A percentile compares a stretch with the other conserved stretches of the same genome.
Evolutionary conservation across 768 basidiomycete genomes (phyloP).

Genomic region (Lactifluus pinguis): DNA sequence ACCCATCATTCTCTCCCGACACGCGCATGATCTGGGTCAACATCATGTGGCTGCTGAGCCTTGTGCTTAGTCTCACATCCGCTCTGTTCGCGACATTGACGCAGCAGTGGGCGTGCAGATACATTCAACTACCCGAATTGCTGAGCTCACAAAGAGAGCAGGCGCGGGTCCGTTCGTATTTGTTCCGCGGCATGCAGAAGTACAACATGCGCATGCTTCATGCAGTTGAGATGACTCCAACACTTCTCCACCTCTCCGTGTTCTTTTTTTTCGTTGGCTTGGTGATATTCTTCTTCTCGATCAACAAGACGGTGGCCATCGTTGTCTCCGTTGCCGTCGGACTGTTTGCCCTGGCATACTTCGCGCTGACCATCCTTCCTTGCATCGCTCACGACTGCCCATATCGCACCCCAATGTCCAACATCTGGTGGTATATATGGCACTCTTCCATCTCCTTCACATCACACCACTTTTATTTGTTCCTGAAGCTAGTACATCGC

Average conservation of each 20-base stretch:
- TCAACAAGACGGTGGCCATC: constrained; percentile 14
- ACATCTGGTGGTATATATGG: no score
- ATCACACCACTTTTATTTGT: no score
- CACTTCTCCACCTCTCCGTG: constrained; percentile 40
- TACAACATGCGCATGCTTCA: constrained; percentile 34
- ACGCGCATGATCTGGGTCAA: constrained; percentile 10
- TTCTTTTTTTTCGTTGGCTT: constrained; percentile 43
- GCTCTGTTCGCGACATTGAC: constrained; percentile 9
- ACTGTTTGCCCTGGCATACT: no score
- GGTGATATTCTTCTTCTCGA: constrained; percentile 33
- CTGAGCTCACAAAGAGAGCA: constrained; percentile 26
- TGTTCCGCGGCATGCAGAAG: constrained; percentile 32
- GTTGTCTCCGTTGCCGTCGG: background rate
- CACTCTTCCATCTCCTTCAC: background rate
- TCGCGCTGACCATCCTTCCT: no score
- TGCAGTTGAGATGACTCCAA: constrained; percentile 35
- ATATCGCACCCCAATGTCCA: no score
- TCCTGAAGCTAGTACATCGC: no score
- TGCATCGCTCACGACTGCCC: no score
- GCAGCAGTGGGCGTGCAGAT: constrained; percentile 16
- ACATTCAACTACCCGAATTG: constrained; percentile 20
- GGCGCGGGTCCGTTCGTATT: constrained; percentile 29
- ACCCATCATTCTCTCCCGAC: background rate
- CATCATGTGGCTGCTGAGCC: constrained; percentile 14
- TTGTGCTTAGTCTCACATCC: constrained; percentile 12